Base-by-base conservation (phyloP, 305 asterid species). In the Solanum hybrid region DNA sequence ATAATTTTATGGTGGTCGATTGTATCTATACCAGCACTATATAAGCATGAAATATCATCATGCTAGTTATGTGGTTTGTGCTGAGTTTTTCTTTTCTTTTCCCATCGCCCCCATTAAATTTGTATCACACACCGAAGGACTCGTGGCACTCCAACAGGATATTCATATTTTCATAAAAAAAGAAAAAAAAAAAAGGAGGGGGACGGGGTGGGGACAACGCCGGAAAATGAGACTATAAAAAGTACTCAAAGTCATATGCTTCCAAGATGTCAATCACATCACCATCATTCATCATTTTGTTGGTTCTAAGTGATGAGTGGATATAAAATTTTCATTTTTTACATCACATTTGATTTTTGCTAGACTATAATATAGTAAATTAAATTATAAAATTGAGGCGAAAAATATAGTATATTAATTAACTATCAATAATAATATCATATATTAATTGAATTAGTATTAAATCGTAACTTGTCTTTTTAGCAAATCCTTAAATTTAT, bases 111-210 rank as follows among this genome's bases (percentile, higher is more conserved):
- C 57, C 20, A 4, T 41, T 41, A 13, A 13, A 41, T 41, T 41
- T 41, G 17, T 0, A 41, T 41, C 61, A 0, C 57, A 0, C 17
- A 41, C 5, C 0, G 2, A 41, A 41, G 7, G 2, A 41, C 57
- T 0, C 0, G 7, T 13, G 20, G 7, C 61, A 45, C 61, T 45
- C 20, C 61, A 45, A 45, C 3, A 39, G 2, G 51, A 39, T 3
- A n/a, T n/a, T n/a, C n/a, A n/a, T n/a, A n/a, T n/a, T n/a, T n/a
- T n/a, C n/a, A n/a, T n/a, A n/a, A n/a, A n/a, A n/a, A n/a, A n/a
- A n/a, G n/a, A n/a, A n/a, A n/a, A n/a, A n/a, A n/a, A n/a, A n/a
- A n/a, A n/a, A n/a, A n/a, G n/a, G n/a, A n/a, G n/a, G n/a, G n/a
- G n/a, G n/a, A n/a, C n/a, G n/a, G n/a, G n/a, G n/a, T n/a, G n/a